Evolutionary conservation across 208 protist genomes (phyloP), one percentile per base, ranked within the genome.

Genomic region (Crithidia expoeki): DNA sequence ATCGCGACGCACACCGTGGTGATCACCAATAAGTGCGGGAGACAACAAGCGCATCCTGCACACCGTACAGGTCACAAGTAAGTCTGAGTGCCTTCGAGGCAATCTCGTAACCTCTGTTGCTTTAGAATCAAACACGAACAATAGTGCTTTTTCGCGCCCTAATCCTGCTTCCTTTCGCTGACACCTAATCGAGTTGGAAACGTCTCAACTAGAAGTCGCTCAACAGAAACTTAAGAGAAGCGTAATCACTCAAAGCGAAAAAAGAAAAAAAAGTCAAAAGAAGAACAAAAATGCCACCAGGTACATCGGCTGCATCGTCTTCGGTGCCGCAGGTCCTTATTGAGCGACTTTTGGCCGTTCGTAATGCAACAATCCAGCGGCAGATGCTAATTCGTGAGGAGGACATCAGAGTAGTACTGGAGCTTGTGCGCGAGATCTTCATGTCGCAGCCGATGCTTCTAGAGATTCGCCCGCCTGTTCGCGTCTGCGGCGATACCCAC

Each of bases 401-500:
- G n/a, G 91, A 97, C 34, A 96, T 97, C 55, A 78, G 83, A 12
- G 60, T 62, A 6, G 73, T 96, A 21, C 74, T 95, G 9, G 76
- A 53, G 27, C 69, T 68, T n/a, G 84, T 91, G 10, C 86, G 91
- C 21, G 90, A 96, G 73, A 85, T 96, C 10, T 95, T 97, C 56
- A 94, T 95, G 82, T 83, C 83, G 23, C 94, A 97, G 79, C 90
- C 92, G 19, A 92, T 91, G 78, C 85, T 97, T 7, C 60, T 97
- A 68, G 92, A 97, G 67, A 91, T 97, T 32, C 84, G 80, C 32
- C 83, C 91, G 12, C 93, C 93, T 0, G 92, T 97, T 36, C 87
- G 89, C 32, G 86, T 97, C 38, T 94, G 88, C 71, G 94, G 98
- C 21, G 99, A 99, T 85, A 98, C 98, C 9, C 98, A 99, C 64